phyloP scores from a whole-genome alignment of 108 stramenopile species.

The Chaetoceros tenuissimus region DNA sequence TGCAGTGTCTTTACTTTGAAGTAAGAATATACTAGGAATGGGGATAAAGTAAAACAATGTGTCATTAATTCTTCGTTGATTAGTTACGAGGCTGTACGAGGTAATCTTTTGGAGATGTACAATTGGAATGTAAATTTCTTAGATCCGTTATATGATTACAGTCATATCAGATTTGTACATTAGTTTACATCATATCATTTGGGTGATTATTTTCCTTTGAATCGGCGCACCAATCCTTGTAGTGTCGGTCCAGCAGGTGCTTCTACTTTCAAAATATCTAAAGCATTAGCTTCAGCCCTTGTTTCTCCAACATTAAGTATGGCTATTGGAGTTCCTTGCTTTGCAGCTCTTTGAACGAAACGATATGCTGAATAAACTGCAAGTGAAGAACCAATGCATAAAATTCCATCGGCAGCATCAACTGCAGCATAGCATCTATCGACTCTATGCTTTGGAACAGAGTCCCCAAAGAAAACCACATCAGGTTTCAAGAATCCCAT shows the following conservation, averaged over 20 bases:
- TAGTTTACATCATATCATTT: no score
- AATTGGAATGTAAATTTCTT: no score
- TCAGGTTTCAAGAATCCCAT: slow-evolving; percentile 84
- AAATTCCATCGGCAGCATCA: slow-evolving; percentile 62
- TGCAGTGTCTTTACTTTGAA: slow-evolving; percentile 64
- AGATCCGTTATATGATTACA: no score
- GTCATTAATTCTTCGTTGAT: no score
- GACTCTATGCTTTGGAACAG: slow-evolving; percentile 64
- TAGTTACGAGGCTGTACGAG: no score
- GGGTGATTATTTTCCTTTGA: no score
- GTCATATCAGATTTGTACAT: no score
- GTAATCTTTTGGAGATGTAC: no score
- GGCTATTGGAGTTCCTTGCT: slow-evolving; percentile 52
- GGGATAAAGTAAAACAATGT: no score
- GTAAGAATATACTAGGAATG: slow-evolving; percentile 1
- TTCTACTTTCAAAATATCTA: slow-evolving; percentile 40
- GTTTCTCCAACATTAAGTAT: slow-evolving; percentile 90
- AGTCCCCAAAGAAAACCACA: slow-evolving; percentile 93
- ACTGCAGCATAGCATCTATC: slow-evolving; percentile 52
- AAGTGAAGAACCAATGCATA: slow-evolving; percentile 83
- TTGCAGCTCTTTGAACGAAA: slow-evolving; percentile 50
- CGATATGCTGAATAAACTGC: slow-evolving; percentile 85
- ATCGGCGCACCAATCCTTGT: slow-evolving; percentile 6
- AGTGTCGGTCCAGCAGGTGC: slow-evolving; percentile 44
- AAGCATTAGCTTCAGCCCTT: slow-evolving; percentile 64